Base-by-base conservation (phyloP, 2,329 filamentous ascomycete genomes). In the Monilinia laxa region DNA sequence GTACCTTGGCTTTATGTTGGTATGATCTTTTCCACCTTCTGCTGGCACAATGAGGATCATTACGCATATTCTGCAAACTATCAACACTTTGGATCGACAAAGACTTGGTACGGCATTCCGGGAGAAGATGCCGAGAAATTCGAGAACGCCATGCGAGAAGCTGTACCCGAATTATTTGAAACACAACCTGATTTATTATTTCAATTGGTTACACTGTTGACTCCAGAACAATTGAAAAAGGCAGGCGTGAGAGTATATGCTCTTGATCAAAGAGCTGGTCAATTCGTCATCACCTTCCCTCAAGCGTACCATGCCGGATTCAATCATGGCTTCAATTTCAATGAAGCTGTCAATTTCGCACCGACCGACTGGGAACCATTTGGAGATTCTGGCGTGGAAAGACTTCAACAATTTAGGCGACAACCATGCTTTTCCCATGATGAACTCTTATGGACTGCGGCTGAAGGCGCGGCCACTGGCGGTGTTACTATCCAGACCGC, bases 21-120 rank as follows among this genome's bases (percentile, higher is more conserved):
- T 69, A 99, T 99, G 95, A 96, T 96, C 51, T 99, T 99, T 77
- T 99, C 95, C 0, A 98, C 95, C 0, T 99, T 99, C 76, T 99
- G 95, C 78, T 99, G 95, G 95, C 95, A 99, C 77, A 97, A 97
- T 70, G 95, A 99, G 75, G 95, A 99, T 75, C 95, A 99, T 76
- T 97, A 97, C 76, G 90, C 95, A 2, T 99, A 98, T 76, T 99
- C 95, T 0, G 91, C 95, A 63, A 99, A 99, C 72, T 99, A 98
- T 74, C 95, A 99, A 77, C 95, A 99, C 74, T 96, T 99, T 74
- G 95, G 95, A 12, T 93, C 93, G 1, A 99, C 95, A 1, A 99
- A 99, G 80, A 99, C 95, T 0, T 99, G 95, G 95, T 99, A 99
- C 74, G 95, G 95, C 4, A 97, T 99, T 71, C 95, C 95, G 0